Evolutionary conservation across 2,329 filamentous ascomycete genomes (phyloP).

Genomic region (Aureobasidium sp.): DNA sequence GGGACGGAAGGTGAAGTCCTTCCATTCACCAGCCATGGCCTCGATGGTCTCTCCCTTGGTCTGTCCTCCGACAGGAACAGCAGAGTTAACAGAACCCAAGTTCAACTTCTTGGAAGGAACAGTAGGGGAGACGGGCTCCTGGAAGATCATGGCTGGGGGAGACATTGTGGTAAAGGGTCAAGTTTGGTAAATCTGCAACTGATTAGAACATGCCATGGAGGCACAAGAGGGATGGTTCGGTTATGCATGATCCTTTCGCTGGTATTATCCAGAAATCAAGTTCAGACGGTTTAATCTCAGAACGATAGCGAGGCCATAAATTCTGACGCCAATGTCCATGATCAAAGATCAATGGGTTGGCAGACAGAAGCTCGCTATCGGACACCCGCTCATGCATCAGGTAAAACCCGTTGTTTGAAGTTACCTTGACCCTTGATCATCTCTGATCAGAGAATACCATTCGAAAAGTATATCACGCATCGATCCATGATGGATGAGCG

Average conservation of each 20-base stretch:
- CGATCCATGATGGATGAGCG: slow-evolving; percentile 14
- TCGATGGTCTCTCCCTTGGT: slow-evolving; percentile 48
- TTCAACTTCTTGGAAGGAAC: slow-evolving; percentile 38
- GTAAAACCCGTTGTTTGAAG: slow-evolving; percentile 13
- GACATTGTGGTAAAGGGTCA: slow-evolving; percentile 49
- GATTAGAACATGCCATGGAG: slow-evolving; percentile 27
- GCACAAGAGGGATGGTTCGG: slow-evolving; percentile 32
- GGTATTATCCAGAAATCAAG: slow-evolving; percentile 97
- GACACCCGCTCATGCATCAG: slow-evolving; percentile 23
- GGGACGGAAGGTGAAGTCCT: slow-evolving; percentile 69
- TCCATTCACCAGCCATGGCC: slow-evolving; percentile 69
- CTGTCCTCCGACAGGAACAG: slow-evolving; percentile 28
- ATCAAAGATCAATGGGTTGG: slow-evolving; percentile 10
- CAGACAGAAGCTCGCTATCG: slow-evolving; percentile 12
- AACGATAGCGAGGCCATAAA: slow-evolving; percentile 30
- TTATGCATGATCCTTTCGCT: slow-evolving; percentile 96
- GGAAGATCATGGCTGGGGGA: slow-evolving; percentile 60
- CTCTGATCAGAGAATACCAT: slow-evolving; percentile 15
- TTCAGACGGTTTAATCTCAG: slow-evolving; percentile 92
- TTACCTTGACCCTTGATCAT: slow-evolving; percentile 19
- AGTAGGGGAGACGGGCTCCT: slow-evolving; percentile 32
- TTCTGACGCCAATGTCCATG: slow-evolving; percentile 11
- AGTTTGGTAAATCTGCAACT: slow-evolving; percentile 32
- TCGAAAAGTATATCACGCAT: slow-evolving; percentile 14
- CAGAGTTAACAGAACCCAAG: slow-evolving; percentile 26